A percentile compares a stretch with the other conserved stretches of the same genome.
Conservation (phyloP, 2,329 filamentous ascomycete genomes). For the Chaetomiaceae sp. region DNA sequence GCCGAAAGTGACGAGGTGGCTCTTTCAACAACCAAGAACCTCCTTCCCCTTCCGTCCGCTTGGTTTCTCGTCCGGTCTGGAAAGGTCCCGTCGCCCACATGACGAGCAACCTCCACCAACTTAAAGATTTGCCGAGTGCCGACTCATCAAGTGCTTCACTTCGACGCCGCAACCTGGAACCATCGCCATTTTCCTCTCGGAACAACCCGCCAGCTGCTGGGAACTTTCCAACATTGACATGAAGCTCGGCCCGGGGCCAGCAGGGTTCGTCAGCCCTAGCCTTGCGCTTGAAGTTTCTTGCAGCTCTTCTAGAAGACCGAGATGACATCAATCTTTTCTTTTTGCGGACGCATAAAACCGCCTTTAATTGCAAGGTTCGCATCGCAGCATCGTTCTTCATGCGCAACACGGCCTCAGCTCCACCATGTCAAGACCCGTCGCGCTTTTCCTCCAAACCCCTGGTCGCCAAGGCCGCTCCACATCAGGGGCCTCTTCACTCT, state of each 20-base stretch:
- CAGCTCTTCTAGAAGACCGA: constrained; percentile 34
- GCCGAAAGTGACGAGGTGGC: no score
- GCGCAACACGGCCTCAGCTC: constrained; percentile 35
- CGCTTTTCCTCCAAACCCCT: constrained; percentile 9
- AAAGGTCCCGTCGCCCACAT: no score
- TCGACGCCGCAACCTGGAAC: no score
- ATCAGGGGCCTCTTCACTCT: neutral
- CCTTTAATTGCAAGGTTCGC: constrained; percentile 46
- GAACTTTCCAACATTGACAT: neutral
- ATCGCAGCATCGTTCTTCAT: constrained; percentile 45
- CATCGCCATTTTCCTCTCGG: no score
- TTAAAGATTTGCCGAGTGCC: no score
- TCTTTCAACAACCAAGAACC: no score
- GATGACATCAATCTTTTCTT: constrained; percentile 29
- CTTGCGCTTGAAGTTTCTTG: constrained; percentile 28
- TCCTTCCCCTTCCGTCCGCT: no score
- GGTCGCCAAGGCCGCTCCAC: constrained; percentile 17
- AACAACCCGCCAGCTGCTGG: no score
- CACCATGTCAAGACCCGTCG: constrained; percentile 15
- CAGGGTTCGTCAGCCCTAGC: neutral
- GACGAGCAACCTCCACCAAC: no score
- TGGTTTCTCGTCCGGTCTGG: no score
- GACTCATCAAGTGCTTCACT: no score
- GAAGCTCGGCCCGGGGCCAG: neutral
- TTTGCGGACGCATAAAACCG: constrained; percentile 40